Base-by-base conservation (phyloP, 164 flowering plant species). In the Stephania cephalantha region DNA sequence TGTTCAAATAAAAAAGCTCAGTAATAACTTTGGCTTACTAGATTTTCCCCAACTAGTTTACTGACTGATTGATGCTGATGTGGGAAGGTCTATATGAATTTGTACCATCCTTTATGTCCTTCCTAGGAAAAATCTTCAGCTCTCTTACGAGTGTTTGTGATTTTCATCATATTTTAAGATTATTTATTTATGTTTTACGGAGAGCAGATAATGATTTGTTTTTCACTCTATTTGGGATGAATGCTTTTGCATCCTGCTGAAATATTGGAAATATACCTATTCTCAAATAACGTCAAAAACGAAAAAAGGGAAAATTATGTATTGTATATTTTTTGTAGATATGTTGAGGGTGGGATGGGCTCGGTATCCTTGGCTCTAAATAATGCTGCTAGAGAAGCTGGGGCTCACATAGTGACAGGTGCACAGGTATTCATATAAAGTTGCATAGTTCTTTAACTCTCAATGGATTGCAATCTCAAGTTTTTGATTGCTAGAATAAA, bases 321-420 rank as follows among this genome's bases (percentile, higher is more conserved):
- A 58, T 35, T 4, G 20, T 58, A 17, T 20, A 58, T 58, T 71
- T 64, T 72, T 76, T 82, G 71, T 80, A 95, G 98, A 79, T 89
- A 91, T 81, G 98, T 92, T 76, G 95, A 95, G 86, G 97, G 99
- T 74, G 98, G 99, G 68, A 93, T 95, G 98, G 98, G 98, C 25
- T 86, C 95, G 13, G 89, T 92, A 73, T 95, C 97, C 75, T 71
- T 74, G 79, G 91, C 99, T 64, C 90, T 96, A 72, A 79, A 85
- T 72, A 85, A 81, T 70, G 97, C 97, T 78, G 98, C 98, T 68
- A 80, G 35, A 68, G 97, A 93, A 87, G 92, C 94, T 68, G 97
- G 98, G 63, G 99, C 93, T 77, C 82, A 85, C 74, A 88, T 95
- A 75, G 81, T 85, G 8, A 93, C 97, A 69, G 79, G 74, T 82